Base-by-base conservation (phyloP, 441 rosid species). In the Manihot esculenta region DNA sequence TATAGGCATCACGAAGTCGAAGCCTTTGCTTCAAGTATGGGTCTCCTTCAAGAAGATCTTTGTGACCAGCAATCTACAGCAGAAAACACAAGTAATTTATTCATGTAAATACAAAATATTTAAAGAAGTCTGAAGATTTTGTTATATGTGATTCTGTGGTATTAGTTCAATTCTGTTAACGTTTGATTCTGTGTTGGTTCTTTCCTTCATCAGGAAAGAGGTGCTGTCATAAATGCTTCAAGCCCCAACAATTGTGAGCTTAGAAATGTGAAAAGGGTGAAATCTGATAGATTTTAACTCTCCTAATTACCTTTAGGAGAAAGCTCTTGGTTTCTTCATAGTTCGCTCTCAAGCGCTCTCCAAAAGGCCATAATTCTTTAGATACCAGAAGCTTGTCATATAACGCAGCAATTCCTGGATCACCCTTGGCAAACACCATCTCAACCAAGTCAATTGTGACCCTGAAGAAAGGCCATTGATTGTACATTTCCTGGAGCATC, bases 341-440 rank as follows among this genome's bases (percentile, higher is more conserved):
- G 45, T 88, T 82, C 3, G 78, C 66, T 71, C 96, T 84, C 81
- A 94, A 70, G 59, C 64, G 84, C 27, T 88, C 84, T 54, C 96
- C 97, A 14, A 94, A 87, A 0, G 89, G 80, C 88, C 85, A 80
- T 7, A 92, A 76, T 9, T 92, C 94, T 69, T 84, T 76, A 0
- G 96, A 88, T 45, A 94, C 99, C 9, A 94, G 94, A 67, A 91
- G 98, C 65, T 83, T 87, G 55, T 90, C 98, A 49, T 83, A 88
- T 84, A 92, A 71, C 50, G 94, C 90, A 24, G 94, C 92, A 7
- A 94, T 88, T 26, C 90, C 91, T 0, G 96, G 98, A 66, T 88
- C 91, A 59, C 99, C 99, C 77, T 88, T 94, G 62, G 99, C 96
- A 12, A 94, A 94, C 74, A 92, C 98, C 99, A 94, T 92, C 78